These are phyloP conservation scores for Pleurotus pulmonarius DNA, from an alignment of 768 basidiomycete genomes.

Conservation along the genomic window DNA sequence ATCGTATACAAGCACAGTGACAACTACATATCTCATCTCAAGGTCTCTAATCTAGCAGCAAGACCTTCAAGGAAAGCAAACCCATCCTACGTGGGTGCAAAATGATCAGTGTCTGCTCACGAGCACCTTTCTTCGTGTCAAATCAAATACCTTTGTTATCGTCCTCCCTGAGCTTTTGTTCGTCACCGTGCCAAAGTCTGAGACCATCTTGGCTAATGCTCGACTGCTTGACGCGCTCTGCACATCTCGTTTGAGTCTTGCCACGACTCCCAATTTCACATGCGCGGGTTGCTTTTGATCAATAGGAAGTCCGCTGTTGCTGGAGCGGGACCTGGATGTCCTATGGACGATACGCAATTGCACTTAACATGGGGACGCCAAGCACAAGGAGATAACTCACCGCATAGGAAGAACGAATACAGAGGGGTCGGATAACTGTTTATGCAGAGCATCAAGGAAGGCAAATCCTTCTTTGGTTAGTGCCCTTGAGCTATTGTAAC, in stretches of 20 bases:
- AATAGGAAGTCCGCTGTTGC: slow-evolving; percentile 33
- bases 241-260: slow-evolving; percentile 54
- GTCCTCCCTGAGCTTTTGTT: slow-evolving; percentile 66
- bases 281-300: slow-evolving; percentile 29
- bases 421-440: slow-evolving; percentile 68
- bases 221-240: slow-evolving; percentile 45
- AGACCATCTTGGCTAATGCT: slow-evolving; percentile 59
- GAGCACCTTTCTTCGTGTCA: not conserved
- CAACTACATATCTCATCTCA: slow-evolving; percentile 26
- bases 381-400: slow-evolving; percentile 24
- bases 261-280: slow-evolving; percentile 58
- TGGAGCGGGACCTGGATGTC: slow-evolving; percentile 34
- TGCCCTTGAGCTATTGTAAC: slow-evolving; percentile 61
- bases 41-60: slow-evolving; percentile 44
- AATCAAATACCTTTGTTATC: slow-evolving; percentile 54
- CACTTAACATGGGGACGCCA: slow-evolving; percentile 1
- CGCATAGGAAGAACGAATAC: slow-evolving; percentile 55
- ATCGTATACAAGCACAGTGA: not conserved
- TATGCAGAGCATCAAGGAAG: slow-evolving; percentile 67
- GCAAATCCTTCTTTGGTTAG: slow-evolving; percentile 68
- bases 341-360: slow-evolving; percentile 17
- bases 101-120: not conserved
- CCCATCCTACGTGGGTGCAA: slow-evolving; percentile 43
- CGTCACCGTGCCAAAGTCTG: slow-evolving; percentile 67
- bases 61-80: slow-evolving; percentile 65